Evolutionary conservation across 768 basidiomycete genomes (phyloP).

Genomic region (Calocera viscosa): DNA sequence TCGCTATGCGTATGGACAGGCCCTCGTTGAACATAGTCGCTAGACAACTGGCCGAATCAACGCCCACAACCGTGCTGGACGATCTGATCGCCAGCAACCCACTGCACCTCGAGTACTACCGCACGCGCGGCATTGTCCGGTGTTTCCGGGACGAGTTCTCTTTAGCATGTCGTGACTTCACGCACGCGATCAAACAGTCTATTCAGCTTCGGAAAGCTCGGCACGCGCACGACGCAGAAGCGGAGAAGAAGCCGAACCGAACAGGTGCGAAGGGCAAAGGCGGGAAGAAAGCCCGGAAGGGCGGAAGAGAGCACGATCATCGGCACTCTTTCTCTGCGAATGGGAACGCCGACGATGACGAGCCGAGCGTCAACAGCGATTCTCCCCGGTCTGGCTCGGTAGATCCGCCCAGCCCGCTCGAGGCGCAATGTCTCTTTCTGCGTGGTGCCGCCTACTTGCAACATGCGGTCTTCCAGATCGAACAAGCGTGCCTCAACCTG

Average conservation of each 20-base stretch:
- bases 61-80: constrained; percentile 63
- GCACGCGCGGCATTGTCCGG: constrained; percentile 82
- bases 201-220: constrained; percentile 56
- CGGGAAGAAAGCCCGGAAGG: constrained; percentile 43
- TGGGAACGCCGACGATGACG: neutral
- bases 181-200: constrained; percentile 65
- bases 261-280: constrained; percentile 33
- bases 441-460: constrained; percentile 75
- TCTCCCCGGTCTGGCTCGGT: constrained; percentile 60
- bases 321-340: neutral
- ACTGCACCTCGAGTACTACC: constrained; percentile 68
- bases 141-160: constrained; percentile 76
- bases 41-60: constrained; percentile 77
- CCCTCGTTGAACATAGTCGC: constrained; percentile 19
- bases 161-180: constrained; percentile 67
- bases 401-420: constrained; percentile 75
- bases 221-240: constrained; percentile 35
- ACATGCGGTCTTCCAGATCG: constrained; percentile 62
- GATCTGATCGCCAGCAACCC: constrained; percentile 62
- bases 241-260: constrained; percentile 26
- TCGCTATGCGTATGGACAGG: constrained; percentile 12
- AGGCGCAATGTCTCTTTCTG: constrained; percentile 70
- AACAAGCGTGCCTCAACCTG: constrained; percentile 53
- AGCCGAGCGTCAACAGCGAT: neutral
- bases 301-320: constrained; percentile 36